A percentile compares a stretch with the other conserved stretches of the same genome.
Conservation (phyloP, 2,329 filamentous ascomycete species). For the Metarhizium humberi region DNA sequence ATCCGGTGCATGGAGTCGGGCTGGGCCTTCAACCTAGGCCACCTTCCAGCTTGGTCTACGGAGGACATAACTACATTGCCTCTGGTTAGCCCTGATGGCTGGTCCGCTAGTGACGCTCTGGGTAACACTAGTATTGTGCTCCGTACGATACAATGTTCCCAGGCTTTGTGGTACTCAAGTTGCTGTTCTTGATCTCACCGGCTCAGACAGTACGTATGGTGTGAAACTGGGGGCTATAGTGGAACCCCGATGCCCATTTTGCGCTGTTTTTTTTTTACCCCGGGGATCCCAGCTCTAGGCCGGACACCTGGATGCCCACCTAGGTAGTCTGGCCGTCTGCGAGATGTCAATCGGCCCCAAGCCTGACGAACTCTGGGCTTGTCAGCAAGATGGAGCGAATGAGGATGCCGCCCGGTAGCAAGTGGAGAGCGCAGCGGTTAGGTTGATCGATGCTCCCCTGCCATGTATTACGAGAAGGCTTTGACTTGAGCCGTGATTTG, state of each 20-base stretch:
- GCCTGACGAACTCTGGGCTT: background rate
- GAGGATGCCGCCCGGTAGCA: background rate
- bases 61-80: background rate
- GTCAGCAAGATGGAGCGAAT: slow-evolving; percentile 1
- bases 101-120: background rate
- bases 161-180: background rate
- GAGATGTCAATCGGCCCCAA: background rate
- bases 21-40: background rate
- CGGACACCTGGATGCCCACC: background rate
- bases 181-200: background rate
- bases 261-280: background rate
- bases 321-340: background rate
- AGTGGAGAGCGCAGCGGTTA: background rate
- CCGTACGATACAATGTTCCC: background rate
- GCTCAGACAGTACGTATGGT: background rate
- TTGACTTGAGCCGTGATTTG: background rate
- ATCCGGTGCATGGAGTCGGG: background rate
- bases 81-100: background rate
- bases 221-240: background rate
- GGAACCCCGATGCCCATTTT: background rate
- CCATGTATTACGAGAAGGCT: background rate
- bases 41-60: background rate
- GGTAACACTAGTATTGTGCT: background rate
- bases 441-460: too few species aligned
- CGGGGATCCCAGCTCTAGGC: background rate